These are phyloP conservation scores for Solanum tacnaense DNA, from an alignment of 257 asterid species.

Conservation along the genomic window DNA sequence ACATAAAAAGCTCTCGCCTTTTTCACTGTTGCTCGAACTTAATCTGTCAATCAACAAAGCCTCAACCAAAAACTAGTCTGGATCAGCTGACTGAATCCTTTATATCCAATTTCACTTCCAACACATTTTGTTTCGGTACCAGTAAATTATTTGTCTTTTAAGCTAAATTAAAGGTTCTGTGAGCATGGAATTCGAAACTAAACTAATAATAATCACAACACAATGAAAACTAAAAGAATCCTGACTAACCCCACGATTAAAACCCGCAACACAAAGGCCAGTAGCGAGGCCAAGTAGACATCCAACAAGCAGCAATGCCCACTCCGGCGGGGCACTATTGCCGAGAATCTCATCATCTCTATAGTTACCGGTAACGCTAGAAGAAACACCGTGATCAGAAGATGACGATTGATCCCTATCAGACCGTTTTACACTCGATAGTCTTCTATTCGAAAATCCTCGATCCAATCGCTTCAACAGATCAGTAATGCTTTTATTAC, in stretches of 20 bases:
- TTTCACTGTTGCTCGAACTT: not conserved
- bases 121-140: not conserved
- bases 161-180: not conserved
- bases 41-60: not conserved
- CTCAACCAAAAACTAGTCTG: not conserved
- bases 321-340: constrained; percentile 92
- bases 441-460: constrained; percentile 19
- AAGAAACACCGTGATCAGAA: not conserved
- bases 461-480: constrained; percentile 30
- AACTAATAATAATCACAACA: not conserved
- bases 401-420: not conserved
- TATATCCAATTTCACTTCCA: not conserved
- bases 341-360: constrained; percentile 41
- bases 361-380: not conserved
- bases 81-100: not conserved
- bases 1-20: not conserved
- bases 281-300: constrained; percentile 93
- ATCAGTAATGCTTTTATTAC: constrained; percentile 27
- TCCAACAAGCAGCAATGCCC: constrained; percentile 90
- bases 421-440: not conserved
- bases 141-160: not conserved
- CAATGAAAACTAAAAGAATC: not conserved
- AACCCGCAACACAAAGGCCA: constrained; percentile 84
- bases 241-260: constrained; percentile 89
- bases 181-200: not conserved